These are phyloP conservation scores for Fusarium tanahbumbuense DNA, from an alignment of 2,329 filamentous ascomycete species.

Conservation along the genomic window DNA sequence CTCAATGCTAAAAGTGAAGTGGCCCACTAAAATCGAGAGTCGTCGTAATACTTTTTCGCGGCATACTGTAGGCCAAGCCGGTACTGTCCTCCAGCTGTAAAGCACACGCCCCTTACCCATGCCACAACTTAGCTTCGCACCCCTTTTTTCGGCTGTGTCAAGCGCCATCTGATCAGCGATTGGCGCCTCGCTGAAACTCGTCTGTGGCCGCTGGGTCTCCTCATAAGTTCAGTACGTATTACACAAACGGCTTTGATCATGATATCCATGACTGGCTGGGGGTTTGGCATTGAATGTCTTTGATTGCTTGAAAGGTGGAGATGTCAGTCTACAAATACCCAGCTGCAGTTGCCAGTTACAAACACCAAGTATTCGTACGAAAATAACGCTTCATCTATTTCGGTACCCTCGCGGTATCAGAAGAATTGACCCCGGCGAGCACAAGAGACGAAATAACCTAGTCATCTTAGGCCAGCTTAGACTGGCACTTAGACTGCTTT, in stretches of 20 bases:
- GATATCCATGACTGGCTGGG: not conserved
- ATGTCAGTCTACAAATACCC: not conserved
- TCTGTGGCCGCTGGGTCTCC: slow-evolving; percentile 3
- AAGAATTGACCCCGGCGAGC: no score
- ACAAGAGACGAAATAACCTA: no score
- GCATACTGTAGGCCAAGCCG: not conserved
- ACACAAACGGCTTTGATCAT: slow-evolving; percentile 1
- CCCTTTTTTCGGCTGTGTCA: slow-evolving; percentile 29
- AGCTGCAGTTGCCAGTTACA: not conserved
- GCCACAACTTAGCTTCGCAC: not conserved
- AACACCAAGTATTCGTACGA: not conserved
- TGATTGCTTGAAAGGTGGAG: not conserved
- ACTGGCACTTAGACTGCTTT: no score
- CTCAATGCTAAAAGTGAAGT: slow-evolving; percentile 15
- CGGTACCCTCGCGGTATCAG: not conserved
- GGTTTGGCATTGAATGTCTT: slow-evolving; percentile 13
- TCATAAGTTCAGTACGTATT: not conserved
- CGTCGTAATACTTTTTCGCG: slow-evolving; percentile 37
- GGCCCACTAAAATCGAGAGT: slow-evolving; percentile 27
- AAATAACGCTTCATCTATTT: not conserved
- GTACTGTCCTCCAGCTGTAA: not conserved
- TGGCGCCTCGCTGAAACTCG: slow-evolving; percentile 34
- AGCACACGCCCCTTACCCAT: slow-evolving; percentile 1
- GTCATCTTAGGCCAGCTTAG: no score
- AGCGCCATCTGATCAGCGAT: slow-evolving; percentile 31